These are phyloP conservation scores for Coniochaeta prunicola DNA, from an alignment of 2,329 filamentous ascomycete genomes.

Conservation along the genomic window DNA sequence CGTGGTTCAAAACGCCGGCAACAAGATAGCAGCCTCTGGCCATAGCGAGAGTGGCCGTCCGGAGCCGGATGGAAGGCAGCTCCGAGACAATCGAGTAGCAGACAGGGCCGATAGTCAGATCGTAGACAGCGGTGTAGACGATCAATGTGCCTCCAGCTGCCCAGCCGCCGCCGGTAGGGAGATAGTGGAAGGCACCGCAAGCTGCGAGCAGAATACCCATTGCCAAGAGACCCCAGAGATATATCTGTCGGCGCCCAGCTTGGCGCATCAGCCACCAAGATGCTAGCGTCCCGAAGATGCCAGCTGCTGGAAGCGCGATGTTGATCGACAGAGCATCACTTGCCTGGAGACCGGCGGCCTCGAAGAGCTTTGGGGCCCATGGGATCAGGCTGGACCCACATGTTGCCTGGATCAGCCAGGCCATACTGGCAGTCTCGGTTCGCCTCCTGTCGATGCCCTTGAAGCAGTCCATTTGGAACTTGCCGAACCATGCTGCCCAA, in stretches of 20 bases:
- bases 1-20: constrained; percentile 12
- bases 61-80: constrained; percentile 14
- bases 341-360: constrained; percentile 24
- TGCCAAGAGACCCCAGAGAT: constrained; percentile 36
- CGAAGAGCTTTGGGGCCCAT: constrained; percentile 34
- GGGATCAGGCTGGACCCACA: constrained; percentile 27
- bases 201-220: constrained; percentile 30
- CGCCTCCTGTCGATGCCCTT: constrained; percentile 29
- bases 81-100: constrained; percentile 17
- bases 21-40: constrained; percentile 14
- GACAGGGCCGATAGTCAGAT: constrained; percentile 18
- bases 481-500: not conserved
- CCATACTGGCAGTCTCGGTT: constrained; percentile 27
- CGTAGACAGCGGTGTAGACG: constrained; percentile 15
- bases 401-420: constrained; percentile 25
- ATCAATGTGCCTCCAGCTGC: constrained; percentile 14
- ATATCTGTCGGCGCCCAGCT: constrained; percentile 36
- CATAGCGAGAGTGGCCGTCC: constrained; percentile 13
- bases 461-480: constrained; percentile 32
- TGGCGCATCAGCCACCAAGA: constrained; percentile 34
- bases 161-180: constrained; percentile 18
- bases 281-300: constrained; percentile 33
- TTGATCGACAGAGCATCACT: constrained; percentile 25
- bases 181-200: constrained; percentile 22
- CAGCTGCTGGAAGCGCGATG: constrained; percentile 30